Base-by-base conservation (phyloP, 2,329 filamentous ascomycete genomes). In the Arthroderma uncinatum region DNA sequence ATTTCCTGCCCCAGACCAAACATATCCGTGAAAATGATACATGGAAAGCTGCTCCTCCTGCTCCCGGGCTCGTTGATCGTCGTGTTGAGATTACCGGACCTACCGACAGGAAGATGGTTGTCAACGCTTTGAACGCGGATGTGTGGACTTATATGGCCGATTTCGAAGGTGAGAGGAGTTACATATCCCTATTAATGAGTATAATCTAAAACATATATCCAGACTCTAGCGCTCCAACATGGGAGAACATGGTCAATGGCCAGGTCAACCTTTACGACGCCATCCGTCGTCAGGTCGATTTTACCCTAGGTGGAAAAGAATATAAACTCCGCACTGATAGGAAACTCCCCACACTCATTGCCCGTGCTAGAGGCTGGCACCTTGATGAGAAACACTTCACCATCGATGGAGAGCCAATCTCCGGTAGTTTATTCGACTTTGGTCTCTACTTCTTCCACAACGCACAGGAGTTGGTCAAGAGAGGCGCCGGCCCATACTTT, bases 131-230 rank as follows among this genome's bases (percentile, higher is more conserved):
- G 71, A 98, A 97, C 74, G 86, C 92, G 48, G 82, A 97, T 68
- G 93, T 97, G 23, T 97, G 88, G 86, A 97, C 92, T 57, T 98
- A 97, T 69, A 98, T 98, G 93, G 93, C 93, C 52, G 93, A 98
- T 74, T 95, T 98, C 64, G 93, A 98, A 76, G 92, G 91, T 93
- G 73, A 67, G 80, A 71, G 23, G 19, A n/a, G n/a, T 19, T 10
- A 21, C 30, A 10, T 25, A 37, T 16, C 36, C n/a, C 39, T 16
- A 30, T 12, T 39, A 37, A 30, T 28, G 7, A 9, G 44, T 9
- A 14, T 10, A 8, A 19, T 12, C 19, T 53, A 53, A 37, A 9
- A 36, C 36, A 21, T 53, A 14, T 4, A n/a, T 30, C 1, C 37
- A 95, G 91, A 97, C 73, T 95, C 93, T 5, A 93, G 82, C 68